Base-by-base conservation (phyloP, 352 stramenopile species). In the Pythium pyrilobum region DNA sequence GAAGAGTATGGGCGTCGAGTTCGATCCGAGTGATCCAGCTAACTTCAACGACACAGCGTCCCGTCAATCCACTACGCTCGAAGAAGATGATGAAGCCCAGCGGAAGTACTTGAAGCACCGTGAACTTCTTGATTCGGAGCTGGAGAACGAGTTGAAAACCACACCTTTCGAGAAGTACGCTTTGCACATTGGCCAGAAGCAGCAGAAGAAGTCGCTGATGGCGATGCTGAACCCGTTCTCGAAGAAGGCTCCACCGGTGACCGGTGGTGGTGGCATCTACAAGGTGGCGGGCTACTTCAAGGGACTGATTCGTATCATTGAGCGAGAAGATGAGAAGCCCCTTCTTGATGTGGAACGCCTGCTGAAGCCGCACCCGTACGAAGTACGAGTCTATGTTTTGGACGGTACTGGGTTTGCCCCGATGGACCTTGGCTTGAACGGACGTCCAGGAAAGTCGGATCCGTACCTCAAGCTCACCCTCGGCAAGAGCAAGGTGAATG, bases 101-200 rank as follows among this genome's bases (percentile, higher is more conserved):
- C 75, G 73, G 45, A 89, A 91, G 45, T 94, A 92, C 65, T 55
- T 94, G 4, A 87, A 87, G 54, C 71, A 92, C 41, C 79, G 83
- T 24, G 62, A 87, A 11, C 41, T 91, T 11, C 65, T 88, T 9
- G 78, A 89, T n/a, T 51, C 55, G 4, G 69, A 92, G 16, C 55
- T 95, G 28, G 85, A 92, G 37, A 67, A 66, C 2, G 71, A 91
- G 53, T 60, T 96, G 7, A 76, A 87, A 66, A 95, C 74, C 4
- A 92, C 81, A 2, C 87, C 87, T 13, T 96, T 96, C 37, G 86
- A 96, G 44, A 92, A 89, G 55, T 97, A 96, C 57, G 74, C 70
- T 0, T 59, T 97, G 24, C 71, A 87, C 38, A 89, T 89, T 64
- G 82, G 82, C 0, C 75, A 93, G 43, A 89, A 85, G 55, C 77